These are phyloP conservation scores for Aquilaria agallochum DNA, from an alignment of 441 rosid genomes.

Conservation along the genomic window DNA sequence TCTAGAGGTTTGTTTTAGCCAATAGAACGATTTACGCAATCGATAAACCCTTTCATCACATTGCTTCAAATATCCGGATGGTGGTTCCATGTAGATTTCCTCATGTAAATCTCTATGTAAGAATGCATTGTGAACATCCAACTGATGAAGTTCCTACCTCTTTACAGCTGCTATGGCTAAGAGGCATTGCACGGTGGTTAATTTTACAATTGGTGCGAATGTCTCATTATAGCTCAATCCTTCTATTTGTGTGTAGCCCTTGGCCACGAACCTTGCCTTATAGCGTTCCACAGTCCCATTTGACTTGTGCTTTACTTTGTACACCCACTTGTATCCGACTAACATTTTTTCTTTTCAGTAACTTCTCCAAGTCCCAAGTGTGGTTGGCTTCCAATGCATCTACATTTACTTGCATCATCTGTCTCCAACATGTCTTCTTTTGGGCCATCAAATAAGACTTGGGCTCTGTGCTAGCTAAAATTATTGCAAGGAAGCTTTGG, in stretches of 20 bases:
- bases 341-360: not conserved
- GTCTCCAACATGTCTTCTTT: not conserved
- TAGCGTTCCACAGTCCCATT: not conserved
- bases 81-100: not conserved
- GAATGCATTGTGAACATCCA: not conserved
- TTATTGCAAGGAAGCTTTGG: too few species aligned
- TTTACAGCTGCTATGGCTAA: not conserved
- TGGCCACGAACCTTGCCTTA: not conserved
- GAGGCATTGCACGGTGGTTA: not conserved
- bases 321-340: not conserved
- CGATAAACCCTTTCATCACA: not conserved
- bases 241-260: not conserved
- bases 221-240: not conserved
- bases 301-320: not conserved
- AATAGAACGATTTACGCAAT: not conserved
- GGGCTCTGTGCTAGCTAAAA: not conserved
- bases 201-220: not conserved
- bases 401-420: not conserved
- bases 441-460: not conserved
- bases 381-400: not conserved
- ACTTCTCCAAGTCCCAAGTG: not conserved
- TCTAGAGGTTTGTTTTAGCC: not conserved
- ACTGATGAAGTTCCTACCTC: not conserved
- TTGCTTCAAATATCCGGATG: not conserved
- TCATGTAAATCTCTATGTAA: too few species aligned